Conservation (phyloP, 305 asterid genomes). For the Fraxinus platypoda region DNA sequence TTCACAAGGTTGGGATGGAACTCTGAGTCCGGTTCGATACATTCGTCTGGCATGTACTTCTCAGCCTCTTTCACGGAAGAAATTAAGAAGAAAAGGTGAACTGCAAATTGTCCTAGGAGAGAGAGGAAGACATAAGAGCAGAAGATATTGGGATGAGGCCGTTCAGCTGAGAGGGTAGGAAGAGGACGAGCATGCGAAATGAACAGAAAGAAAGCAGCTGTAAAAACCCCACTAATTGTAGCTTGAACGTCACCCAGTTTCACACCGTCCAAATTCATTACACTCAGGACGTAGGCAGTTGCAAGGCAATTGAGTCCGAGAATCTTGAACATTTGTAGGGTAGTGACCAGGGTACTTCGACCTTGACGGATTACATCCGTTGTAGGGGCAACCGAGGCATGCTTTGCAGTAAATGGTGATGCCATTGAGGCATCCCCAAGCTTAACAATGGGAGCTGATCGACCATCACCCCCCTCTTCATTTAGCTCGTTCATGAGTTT, state of each 20-base stretch:
- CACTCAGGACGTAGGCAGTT: conserved; percentile 92
- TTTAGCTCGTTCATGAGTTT: conserved; percentile 88
- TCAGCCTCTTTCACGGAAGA: conserved; percentile 78
- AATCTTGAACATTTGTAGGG: conserved; percentile 98
- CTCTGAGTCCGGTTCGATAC: conserved; percentile 89
- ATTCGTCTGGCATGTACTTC: conserved; percentile 94
- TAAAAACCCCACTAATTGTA: conserved; percentile 91
- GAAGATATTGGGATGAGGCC: conserved; percentile 94
- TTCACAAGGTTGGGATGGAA: conserved; percentile 92
- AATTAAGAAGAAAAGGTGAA: conserved; percentile 77
- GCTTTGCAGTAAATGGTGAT: conserved; percentile 95
- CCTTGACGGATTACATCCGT: conserved; percentile 94
- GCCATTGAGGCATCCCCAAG: conserved; percentile 99
- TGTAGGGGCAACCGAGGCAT: conserved; percentile 93
- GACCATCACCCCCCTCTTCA: conserved; percentile 76
- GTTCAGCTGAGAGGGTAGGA: conserved; percentile 78
- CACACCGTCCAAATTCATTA: conserved; percentile 93
- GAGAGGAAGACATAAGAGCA: conserved; percentile 89
- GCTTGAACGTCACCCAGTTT: conserved; percentile 94
- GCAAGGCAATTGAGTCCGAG: conserved; percentile 98
- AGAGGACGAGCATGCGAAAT: conserved; percentile 94
- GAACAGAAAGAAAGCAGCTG: conserved; percentile 91
- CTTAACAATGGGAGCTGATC: conserved; percentile 84
- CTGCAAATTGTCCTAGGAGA: conserved; percentile 80
- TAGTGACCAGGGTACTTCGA: conserved; percentile 94